phyloP scores from a whole-genome alignment of 164 flowering plant genomes.

The Aristolochia californica region DNA sequence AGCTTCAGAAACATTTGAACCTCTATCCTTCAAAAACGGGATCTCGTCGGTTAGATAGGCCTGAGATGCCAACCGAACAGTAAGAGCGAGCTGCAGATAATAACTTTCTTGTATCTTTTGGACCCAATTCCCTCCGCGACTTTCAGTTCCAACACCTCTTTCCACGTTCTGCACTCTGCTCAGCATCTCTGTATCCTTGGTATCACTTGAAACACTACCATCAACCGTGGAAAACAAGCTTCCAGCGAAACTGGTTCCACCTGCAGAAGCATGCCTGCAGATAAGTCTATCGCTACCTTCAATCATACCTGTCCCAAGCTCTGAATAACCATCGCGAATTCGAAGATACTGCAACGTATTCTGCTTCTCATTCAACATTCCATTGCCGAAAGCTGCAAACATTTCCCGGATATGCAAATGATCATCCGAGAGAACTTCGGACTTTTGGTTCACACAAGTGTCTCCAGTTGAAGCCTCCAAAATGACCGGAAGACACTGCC shows the following conservation, averaged over 20 bases:
- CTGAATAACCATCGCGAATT: no score
- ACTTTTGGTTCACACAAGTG: not conserved
- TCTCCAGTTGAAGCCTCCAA: no score
- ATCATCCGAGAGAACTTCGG: slow-evolving; percentile 27
- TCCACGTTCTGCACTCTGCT: not conserved
- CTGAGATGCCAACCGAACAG: slow-evolving; percentile 46
- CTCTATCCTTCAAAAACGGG: slow-evolving; percentile 19
- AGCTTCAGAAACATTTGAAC: slow-evolving; percentile 6
- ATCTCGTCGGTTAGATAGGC: slow-evolving; percentile 40
- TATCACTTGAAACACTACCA: slow-evolving; percentile 24
- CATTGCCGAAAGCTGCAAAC: slow-evolving; percentile 28
- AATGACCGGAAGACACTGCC: slow-evolving; percentile 7
- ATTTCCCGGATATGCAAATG: slow-evolving; percentile 25
- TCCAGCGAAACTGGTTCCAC: slow-evolving; percentile 57
- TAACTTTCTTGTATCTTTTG: slow-evolving; percentile 53
- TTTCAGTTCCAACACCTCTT: slow-evolving; percentile 13
- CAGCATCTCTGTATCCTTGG: slow-evolving; percentile 14
- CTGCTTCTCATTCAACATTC: slow-evolving; percentile 30
- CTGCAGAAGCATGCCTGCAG: slow-evolving; percentile 44
- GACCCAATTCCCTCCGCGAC: slow-evolving; percentile 22
- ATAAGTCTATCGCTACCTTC: slow-evolving; percentile 16
- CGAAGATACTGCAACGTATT: no score
- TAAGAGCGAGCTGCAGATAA: slow-evolving; percentile 55
- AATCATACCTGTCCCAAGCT: slow-evolving; percentile 10
- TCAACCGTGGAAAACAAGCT: slow-evolving; percentile 63